Evolutionary conservation across 768 basidiomycete species (phyloP).

Genomic region (Krasilnikovozyma curviuscula): DNA sequence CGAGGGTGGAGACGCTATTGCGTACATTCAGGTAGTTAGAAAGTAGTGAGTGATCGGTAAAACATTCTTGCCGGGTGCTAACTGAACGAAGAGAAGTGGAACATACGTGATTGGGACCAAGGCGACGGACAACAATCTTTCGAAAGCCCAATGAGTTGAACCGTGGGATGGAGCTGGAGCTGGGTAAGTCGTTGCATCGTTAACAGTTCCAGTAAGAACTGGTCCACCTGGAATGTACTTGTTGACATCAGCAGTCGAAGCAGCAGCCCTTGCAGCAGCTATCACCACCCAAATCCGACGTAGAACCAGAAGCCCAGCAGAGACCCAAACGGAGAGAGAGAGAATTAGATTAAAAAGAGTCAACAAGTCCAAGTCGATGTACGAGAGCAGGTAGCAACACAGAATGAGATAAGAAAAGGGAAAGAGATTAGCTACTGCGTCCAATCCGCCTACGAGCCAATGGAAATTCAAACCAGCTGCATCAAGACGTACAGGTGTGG

Average conservation of each 20-base stretch:
- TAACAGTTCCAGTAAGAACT: constrained; percentile 74
- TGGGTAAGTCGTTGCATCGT: constrained; percentile 85
- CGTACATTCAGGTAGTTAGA: background rate
- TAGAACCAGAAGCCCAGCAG: too few relatives aligned
- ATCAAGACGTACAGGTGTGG: too few relatives aligned
- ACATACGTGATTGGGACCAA: constrained; percentile 58
- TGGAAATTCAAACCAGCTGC: too few relatives aligned
- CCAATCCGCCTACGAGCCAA: too few relatives aligned
- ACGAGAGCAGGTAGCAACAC: too few relatives aligned
- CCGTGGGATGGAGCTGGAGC: constrained; percentile 47
- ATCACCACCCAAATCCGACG: too few relatives aligned
- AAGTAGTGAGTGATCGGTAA: background rate
- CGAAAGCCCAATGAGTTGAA: constrained; percentile 82
- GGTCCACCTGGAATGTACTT: constrained; percentile 31
- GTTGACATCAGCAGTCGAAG: constrained; percentile 7
- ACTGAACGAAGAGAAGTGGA: background rate
- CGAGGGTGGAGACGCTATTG: constrained; percentile 6
- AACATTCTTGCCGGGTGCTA: background rate
- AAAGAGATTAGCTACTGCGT: too few relatives aligned
- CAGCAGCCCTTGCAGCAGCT: too few relatives aligned
- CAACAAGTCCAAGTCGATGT: too few relatives aligned
- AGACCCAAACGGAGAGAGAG: too few relatives aligned
- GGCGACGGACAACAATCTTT: constrained; percentile 68
- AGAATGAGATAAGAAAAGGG: too few relatives aligned
- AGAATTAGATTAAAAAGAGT: too few relatives aligned